Base-by-base conservation (phyloP, 2,329 filamentous ascomycete species). In the Pyrenophora tritici-repentis region DNA sequence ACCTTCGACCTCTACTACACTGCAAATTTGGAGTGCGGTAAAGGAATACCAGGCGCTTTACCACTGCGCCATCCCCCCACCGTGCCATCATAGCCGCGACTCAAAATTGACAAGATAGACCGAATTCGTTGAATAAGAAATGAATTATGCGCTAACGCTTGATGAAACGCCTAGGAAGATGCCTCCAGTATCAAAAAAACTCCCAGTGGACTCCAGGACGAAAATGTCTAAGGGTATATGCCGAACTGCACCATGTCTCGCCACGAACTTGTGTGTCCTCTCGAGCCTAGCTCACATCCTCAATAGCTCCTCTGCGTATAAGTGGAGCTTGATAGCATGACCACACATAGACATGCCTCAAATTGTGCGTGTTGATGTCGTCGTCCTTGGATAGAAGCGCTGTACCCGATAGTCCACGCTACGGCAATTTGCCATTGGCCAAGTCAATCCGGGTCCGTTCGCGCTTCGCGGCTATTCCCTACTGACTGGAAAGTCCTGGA, bases 71-170 rank as follows among this genome's bases (percentile, higher is more conserved):
- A n/a, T n/a, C n/a, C n/a, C n/a, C n/a, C n/a, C n/a, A 13, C 10
- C 26, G 22, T 24, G 22, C 22, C 22, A 24, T 24, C 8, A 12
- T 29, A 29, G 26, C 10, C 26, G 26, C 26, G 26, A 29, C 26
- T 12, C 26, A 29, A 12, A 29, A 29, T 12, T 13, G 26, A 29
- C 26, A 29, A 29, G 26, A 29, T 24, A 29, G 13, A 12, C 26
- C 26, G 10, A 29, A 8, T 29, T 29, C 9, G 10, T 12, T 12
- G 26, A 12, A 29, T 10, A 29, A 12, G 4, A 29, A 29, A 9
- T 29, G 4, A 29, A 29, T 12, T 37, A 47, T 20, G 42, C 35
- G 48, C 45, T 45, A 36, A 46, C 40, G 55, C 47, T 58, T 47
- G 31, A 33, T 42, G 31, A 34, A 48, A 41, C 33, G 44, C 47